A percentile compares a stretch with the other conserved stretches of the same genome.
Conservation (phyloP, 1,284 basidiomycete genomes). For the Phellinidium pouzarii region DNA sequence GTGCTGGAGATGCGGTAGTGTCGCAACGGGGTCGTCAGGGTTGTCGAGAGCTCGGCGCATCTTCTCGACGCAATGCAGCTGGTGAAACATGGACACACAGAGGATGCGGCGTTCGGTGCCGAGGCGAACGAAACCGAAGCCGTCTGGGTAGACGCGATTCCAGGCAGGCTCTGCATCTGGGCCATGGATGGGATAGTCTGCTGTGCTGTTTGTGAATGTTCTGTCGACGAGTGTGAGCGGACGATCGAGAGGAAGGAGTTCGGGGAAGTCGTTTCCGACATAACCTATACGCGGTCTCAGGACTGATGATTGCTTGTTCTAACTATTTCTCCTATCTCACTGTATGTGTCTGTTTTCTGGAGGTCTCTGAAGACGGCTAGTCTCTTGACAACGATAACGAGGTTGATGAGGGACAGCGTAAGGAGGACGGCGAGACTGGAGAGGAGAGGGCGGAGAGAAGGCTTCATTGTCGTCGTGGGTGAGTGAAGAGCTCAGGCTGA, state of each 20-base stretch:
- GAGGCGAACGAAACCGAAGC: conserved; percentile 19
- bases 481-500: neutral
- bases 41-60: conserved; percentile 23
- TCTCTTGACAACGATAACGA: conserved; percentile 10
- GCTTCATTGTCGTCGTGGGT: conserved; percentile 4
- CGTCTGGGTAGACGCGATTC: conserved; percentile 14
- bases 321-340: neutral
- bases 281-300: conserved; percentile 1
- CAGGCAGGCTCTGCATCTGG: conserved; percentile 10
- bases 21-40: conserved; percentile 16
- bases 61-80: conserved; percentile 30
- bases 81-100: conserved; percentile 28
- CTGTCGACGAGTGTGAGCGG: conserved; percentile 6
- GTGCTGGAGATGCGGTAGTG: conserved; percentile 29
- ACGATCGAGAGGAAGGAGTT: conserved; percentile 9
- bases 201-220: conserved; percentile 13
- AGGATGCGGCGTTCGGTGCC: conserved; percentile 17
- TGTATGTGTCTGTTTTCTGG: conserved; percentile 6
- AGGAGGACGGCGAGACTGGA: conserved; percentile 9
- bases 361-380: conserved; percentile 1
- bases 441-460: neutral
- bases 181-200: conserved; percentile 16
- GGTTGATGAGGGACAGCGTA: conserved; percentile 11
- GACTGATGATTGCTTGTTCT: neutral
- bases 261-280: conserved; percentile 16